Evolutionary conservation across 1,284 basidiomycete species (phyloP).

Genomic region (Ustilago curta): DNA sequence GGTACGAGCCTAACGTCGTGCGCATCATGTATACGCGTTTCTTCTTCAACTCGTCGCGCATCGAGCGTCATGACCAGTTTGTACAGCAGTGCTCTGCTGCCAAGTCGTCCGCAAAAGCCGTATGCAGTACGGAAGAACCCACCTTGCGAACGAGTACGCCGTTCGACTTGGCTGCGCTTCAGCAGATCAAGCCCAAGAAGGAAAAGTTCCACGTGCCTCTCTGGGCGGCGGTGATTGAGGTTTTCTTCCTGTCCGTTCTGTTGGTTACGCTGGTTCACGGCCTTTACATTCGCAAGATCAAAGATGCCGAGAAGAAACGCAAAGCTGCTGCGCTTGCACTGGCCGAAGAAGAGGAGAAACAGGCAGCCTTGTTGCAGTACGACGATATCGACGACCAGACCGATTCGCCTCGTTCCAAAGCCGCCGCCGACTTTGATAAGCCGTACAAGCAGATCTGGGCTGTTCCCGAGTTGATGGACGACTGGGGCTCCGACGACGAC

Average conservation of each 20-base stretch:
- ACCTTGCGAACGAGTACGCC: slow-evolving; percentile 50
- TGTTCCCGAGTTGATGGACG: slow-evolving; percentile 50
- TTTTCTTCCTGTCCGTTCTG: slow-evolving; percentile 44
- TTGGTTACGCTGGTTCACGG: slow-evolving; percentile 49
- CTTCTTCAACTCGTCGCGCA: slow-evolving; percentile 62
- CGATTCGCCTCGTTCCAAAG: slow-evolving; percentile 25
- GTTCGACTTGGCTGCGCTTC: slow-evolving; percentile 30
- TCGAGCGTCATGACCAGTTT: slow-evolving; percentile 50
- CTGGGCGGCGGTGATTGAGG: slow-evolving; percentile 43
- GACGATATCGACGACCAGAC: slow-evolving; percentile 31
- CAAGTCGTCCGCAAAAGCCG: slow-evolving; percentile 20
- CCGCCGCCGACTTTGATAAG: slow-evolving; percentile 41
- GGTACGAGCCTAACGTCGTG: slow-evolving; percentile 36
- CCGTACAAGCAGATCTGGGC: slow-evolving; percentile 53
- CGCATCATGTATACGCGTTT: slow-evolving; percentile 58
- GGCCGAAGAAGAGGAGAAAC: slow-evolving; percentile 28
- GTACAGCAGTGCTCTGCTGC: slow-evolving; percentile 36
- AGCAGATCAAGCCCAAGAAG: slow-evolving; percentile 24
- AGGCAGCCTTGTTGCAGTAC: slow-evolving; percentile 24
- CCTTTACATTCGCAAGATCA: slow-evolving; percentile 43
- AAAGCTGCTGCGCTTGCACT: slow-evolving; percentile 34
- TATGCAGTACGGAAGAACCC: slow-evolving; percentile 58
- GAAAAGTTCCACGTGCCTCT: slow-evolving; percentile 37
- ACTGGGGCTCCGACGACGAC: slow-evolving; percentile 46
- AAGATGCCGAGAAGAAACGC: slow-evolving; percentile 43